Percentiles rank a stretch among this genome's conserved stretches.
Conservation (phyloP, 352 stramenopile genomes). For the Phytopythium mirpurense region DNA sequence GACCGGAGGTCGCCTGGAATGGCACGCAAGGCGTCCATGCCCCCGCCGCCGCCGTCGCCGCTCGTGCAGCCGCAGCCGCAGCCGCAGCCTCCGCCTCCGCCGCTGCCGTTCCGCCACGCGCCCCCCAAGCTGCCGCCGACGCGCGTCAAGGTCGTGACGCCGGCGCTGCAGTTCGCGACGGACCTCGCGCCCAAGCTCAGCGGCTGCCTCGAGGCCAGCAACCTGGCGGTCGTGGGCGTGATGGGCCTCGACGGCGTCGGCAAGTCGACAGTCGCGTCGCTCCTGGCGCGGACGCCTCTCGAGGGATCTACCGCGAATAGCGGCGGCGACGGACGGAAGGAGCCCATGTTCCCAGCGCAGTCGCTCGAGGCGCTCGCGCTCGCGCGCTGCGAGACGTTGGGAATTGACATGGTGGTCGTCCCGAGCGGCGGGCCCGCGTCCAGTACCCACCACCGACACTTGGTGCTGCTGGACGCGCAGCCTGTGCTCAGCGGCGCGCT, state of each 20-base stretch:
- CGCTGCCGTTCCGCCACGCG: slow-evolving; percentile 14
- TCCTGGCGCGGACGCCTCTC: slow-evolving; percentile 17
- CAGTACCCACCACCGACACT: slow-evolving; percentile 20
- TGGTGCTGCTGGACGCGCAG: slow-evolving; percentile 67
- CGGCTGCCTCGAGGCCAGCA: slow-evolving; percentile 55
- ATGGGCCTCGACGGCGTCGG: slow-evolving; percentile 64
- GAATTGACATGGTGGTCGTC: slow-evolving; percentile 54
- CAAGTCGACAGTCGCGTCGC: slow-evolving; percentile 68
- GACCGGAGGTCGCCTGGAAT: slow-evolving; percentile 6
- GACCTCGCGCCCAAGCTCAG: slow-evolving; percentile 49
- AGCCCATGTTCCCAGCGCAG: slow-evolving; percentile 30
- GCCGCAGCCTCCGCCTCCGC: too few species aligned
- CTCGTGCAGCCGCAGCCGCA: neutral
- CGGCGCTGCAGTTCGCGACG: slow-evolving; percentile 55
- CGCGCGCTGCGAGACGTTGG: slow-evolving; percentile 36
- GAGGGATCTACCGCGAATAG: too few species aligned
- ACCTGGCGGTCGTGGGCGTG: slow-evolving; percentile 64
- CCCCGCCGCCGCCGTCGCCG: neutral
- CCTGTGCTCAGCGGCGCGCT: slow-evolving; percentile 60
- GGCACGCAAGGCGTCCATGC: neutral
- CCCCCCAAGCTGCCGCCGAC: slow-evolving; percentile 18
- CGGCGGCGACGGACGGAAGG: too few species aligned
- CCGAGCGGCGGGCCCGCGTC: slow-evolving; percentile 12
- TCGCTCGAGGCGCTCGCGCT: slow-evolving; percentile 30
- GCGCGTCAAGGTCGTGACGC: slow-evolving; percentile 52